Evolutionary conservation across 2,329 filamentous ascomycete species (phyloP), one percentile per base, ranked within the genome.

Genomic region (Trichoderma sp.): DNA sequence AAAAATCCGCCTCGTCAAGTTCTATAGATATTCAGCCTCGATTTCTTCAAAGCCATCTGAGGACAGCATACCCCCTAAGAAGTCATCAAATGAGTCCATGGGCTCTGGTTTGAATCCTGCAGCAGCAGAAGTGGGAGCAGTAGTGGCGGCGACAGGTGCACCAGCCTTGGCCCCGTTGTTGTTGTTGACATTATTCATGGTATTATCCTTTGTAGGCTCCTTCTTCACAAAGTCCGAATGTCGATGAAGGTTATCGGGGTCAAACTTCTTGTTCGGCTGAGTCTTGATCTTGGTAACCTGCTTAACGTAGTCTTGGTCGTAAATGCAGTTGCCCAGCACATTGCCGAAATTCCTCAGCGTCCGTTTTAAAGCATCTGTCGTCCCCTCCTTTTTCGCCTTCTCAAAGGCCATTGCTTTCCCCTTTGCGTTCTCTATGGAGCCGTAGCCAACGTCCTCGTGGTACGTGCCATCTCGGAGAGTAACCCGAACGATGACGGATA

Each of bases 341-440:
- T 98, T 98, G 70, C 96, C 96, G 80, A 99, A 99, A 72, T 90
- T 97, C 70, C 95, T 87, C 75, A 99, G 78, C 1, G 96, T 89
- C 73, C 96, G 87, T 81, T 99, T 99, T 77, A 99, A 78, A 1
- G 90, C 96, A 81, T 99, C 96, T 11, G 96, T 98, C 3, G 94
- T 96, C 8, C 93, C 96, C 82, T 98, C 94, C 79, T 99, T 99
- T 83, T 98, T 99, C 1, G 96, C 94, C 81, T 99, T 99, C 79
- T 99, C 96, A 76, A 98, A 99, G 0, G 95, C 96, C 63, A 92
- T 91, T 3, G 94, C 95, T 82, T 99, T 99, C 68, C 93, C 92
- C 81, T 95, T 96, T 79, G 91, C 93, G 76, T 99, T 99, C 79
- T 98, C 95, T 74, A 97, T 97, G 73, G 96, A 92, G 8, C 96